Percentiles rank a stretch among this genome's conserved stretches.
Conservation (phyloP, 768 basidiomycete species). For the Strobilomyces confusus region DNA sequence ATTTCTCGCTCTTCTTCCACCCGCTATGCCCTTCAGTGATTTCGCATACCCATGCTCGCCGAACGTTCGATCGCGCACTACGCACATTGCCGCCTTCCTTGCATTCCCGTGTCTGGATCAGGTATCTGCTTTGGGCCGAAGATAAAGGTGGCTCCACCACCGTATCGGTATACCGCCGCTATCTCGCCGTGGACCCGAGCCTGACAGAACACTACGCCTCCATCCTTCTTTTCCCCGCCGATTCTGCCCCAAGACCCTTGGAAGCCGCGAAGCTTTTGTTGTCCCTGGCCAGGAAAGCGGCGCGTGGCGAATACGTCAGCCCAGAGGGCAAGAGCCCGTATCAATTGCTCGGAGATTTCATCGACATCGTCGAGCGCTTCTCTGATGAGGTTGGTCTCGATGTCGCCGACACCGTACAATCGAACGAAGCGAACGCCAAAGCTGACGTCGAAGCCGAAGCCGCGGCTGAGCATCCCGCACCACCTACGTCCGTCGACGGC, state of each 20-base stretch:
- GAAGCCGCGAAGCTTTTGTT: conserved; percentile 92
- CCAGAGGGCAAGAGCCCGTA: conserved; percentile 95
- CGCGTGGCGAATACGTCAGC: conserved; percentile 76
- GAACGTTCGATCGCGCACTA: conserved; percentile 91
- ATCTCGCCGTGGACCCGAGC: conserved; percentile 76
- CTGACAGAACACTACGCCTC: conserved; percentile 75
- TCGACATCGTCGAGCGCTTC: conserved; percentile 85
- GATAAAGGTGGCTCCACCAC: conserved; percentile 71
- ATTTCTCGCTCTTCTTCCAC: conserved; percentile 86
- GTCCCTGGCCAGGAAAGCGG: conserved; percentile 77
- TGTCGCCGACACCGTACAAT: conserved; percentile 64
- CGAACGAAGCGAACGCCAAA: conserved; percentile 48
- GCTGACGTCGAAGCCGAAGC: conserved; percentile 44
- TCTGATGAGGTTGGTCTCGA: conserved; percentile 92
- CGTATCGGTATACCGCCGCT: conserved; percentile 83
- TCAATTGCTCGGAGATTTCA: conserved; percentile 87
- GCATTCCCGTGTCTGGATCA: conserved; percentile 88
- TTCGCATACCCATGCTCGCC: conserved; percentile 85
- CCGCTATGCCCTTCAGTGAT: conserved; percentile 81
- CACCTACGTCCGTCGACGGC: conserved; percentile 50
- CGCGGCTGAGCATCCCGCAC: conserved; percentile 25
- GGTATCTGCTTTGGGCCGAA: conserved; percentile 93
- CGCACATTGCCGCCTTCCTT: conserved; percentile 91
- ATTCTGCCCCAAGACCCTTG: conserved; percentile 70
- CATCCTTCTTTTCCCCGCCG: conserved; percentile 56